Base-by-base conservation (phyloP, 495 filamentous ascomycete genomes). In the Penicillium bialowiezense region DNA sequence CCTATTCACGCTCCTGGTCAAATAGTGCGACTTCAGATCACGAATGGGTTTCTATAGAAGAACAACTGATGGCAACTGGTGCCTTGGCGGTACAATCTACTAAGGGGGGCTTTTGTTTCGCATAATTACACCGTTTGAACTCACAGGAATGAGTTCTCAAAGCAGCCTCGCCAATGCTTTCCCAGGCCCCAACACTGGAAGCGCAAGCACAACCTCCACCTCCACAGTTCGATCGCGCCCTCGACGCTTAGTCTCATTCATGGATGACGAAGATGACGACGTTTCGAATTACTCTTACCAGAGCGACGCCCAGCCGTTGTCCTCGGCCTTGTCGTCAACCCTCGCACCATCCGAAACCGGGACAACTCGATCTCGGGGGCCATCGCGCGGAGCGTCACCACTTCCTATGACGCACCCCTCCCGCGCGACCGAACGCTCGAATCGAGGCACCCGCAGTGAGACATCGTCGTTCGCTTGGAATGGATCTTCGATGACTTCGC, bases 401-500 rank as follows among this genome's bases (percentile, higher is more conserved):
- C 66, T 77, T 34, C 73, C 76, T 8, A 70, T 65, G 62, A 72
- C 60, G 52, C 68, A 72, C 41, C 71, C 70, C 29, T 76, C 75
- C 34, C 64, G 70, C 48, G 62, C 59, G 41, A 65, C 64, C 21
- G 58, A 68, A 41, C 48, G 64, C 12, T 31, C 32, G 29, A 55
- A 50, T 49, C 60, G 55, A 19, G 40, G 40, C 34, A 32, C 44
- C 32, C 45, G 54, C 18, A 63, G 59, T 39, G 60, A 62, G 7
- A 51, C 50, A 39, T 47, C 48, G 33, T 65, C 67, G 13, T 53
- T 70, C 46, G 61, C 65, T 51, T 53, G 56, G 59, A 46, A 66
- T 59, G 55, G 53, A 51, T 50, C 58, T 23, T 54, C 51, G 29
- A 54, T 60, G 44, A 56, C 64, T 5, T 63, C 68, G 20, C 69